Base-by-base conservation (phyloP, 2,329 filamentous ascomycete species). In the Apiospora pterosperma region DNA sequence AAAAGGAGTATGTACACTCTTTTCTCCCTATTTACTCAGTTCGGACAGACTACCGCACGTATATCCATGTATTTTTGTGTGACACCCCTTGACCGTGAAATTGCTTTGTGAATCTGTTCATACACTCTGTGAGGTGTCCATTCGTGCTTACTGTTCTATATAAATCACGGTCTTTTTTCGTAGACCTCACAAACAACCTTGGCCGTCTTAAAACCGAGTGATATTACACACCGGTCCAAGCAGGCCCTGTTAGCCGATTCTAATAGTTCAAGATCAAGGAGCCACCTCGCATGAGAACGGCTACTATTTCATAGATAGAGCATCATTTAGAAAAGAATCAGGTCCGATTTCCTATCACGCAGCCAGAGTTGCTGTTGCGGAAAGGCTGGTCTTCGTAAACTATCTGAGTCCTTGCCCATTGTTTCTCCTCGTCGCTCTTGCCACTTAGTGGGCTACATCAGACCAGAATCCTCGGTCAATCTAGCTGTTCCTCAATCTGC, bases 1-100 rank as follows among this genome's bases (percentile, higher is more conserved):
- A 34, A 55, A 55, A 55, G 48, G 48, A 55, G 48, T 55, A 55
- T 55, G 28, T 55, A 55, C 12, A 55, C 48, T 55, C 48, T 55
- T 34, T 34, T 21, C 28, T 5, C 48, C 28, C 28, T 28, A 7
- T 34, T 34, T 55, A 55, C 28, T 55, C 28, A 55, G 28, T n/a
- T 55, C 28, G 34, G 28, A 55, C 28, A 55, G 48, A 55, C 48
- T n/a, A 11, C 16, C 16, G n/a, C 8, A 10, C 19, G 25, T 31
- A 34, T 19, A 55, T 5, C 28, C 19, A n/a, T 21, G 7, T 31
- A 55, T 34, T 34, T 12, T 12, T 31, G 28, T 55, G 34, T 8
- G 16, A 21, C n/a, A 34, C 7, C 25, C 16, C 16, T 55, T 34
- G 28, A 55, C 34, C 31, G 28, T 34, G 12, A 34, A 55, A 55